Percentiles rank a stretch among this genome's conserved stretches.
These are phyloP conservation scores for Globisporangium viniferum DNA, from an alignment of 352 stramenopile species.

Conservation along the genomic window DNA sequence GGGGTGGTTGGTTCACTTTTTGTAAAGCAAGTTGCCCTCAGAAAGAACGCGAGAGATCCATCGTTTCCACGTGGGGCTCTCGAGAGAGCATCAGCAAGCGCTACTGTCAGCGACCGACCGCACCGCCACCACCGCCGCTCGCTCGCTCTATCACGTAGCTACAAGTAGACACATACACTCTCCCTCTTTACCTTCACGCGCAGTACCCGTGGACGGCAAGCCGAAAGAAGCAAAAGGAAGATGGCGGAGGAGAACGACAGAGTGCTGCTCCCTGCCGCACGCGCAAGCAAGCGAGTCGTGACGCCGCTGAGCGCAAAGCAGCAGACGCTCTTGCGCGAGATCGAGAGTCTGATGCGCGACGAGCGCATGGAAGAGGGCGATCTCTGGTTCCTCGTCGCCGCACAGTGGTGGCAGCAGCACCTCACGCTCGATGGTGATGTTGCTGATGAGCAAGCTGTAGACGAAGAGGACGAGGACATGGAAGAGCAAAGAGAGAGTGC, in stretches of 20 bases:
- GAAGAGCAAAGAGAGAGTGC: constrained; percentile 13
- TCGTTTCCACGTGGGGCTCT: not conserved
- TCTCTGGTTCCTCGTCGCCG: constrained; percentile 58
- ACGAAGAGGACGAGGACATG: constrained; percentile 17
- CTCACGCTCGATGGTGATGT: constrained; percentile 21
- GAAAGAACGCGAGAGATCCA: not conserved
- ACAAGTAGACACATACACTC: not conserved
- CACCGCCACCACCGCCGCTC: not conserved
- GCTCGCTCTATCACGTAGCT: not conserved
- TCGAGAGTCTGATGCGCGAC: constrained; percentile 24
- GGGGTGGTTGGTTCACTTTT: not conserved
- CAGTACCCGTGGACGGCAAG: not conserved
- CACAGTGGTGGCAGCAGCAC: constrained; percentile 49
- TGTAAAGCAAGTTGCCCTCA: not conserved
- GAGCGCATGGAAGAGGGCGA: constrained; percentile 47
- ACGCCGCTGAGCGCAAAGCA: not conserved
- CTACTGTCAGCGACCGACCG: not conserved
- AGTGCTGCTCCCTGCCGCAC: not conserved
- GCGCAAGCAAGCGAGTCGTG: not conserved
- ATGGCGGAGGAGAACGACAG: not conserved
- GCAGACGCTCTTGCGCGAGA: constrained; percentile 16
- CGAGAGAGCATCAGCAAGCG: not conserved
- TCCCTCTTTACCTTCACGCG: not conserved
- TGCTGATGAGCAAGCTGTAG: constrained; percentile 2
- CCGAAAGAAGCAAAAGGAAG: not conserved